phyloP scores from a whole-genome alignment of 768 basidiomycete species.

The Lanmaoa rubissima region DNA sequence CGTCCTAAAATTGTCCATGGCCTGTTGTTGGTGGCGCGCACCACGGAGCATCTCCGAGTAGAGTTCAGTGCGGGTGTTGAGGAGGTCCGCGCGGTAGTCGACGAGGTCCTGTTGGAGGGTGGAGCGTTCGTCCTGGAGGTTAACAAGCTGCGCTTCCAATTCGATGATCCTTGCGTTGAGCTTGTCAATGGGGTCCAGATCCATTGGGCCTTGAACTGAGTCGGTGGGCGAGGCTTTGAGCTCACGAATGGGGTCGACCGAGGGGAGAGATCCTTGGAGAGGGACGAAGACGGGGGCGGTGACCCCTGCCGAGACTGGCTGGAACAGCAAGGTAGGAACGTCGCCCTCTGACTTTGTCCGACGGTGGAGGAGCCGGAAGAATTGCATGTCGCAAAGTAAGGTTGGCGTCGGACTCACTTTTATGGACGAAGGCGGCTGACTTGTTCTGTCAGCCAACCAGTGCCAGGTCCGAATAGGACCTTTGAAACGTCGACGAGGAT shows the following conservation, averaged over 20 bases:
- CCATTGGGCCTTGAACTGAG: neutral
- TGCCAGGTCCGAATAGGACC: neutral
- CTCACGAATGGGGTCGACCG: constrained; percentile 25
- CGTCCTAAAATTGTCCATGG: constrained; percentile 22
- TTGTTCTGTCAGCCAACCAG: constrained; percentile 11
- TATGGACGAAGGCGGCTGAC: constrained; percentile 24
- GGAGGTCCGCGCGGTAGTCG: constrained; percentile 28
- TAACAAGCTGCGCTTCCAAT: constrained; percentile 12
- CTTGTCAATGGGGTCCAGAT: neutral
- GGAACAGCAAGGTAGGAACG: constrained; percentile 26
- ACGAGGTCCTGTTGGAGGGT: constrained; percentile 27
- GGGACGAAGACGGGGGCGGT: constrained; percentile 25
- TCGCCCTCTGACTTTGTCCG: constrained; percentile 46
- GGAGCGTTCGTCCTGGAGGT: constrained; percentile 16
- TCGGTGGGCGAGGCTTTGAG: constrained; percentile 15
- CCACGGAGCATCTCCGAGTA: constrained; percentile 29
- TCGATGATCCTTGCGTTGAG: constrained; percentile 10
- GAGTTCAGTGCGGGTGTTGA: constrained; percentile 29
- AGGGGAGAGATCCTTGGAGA: constrained; percentile 19
- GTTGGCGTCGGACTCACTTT: constrained; percentile 4
- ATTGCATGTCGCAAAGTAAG: constrained; percentile 35
- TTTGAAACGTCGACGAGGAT: neutral
- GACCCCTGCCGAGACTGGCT: neutral
- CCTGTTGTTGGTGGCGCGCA: constrained; percentile 27
- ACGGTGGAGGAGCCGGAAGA: constrained; percentile 49